phyloP scores from a whole-genome alignment of 2,329 filamentous ascomycete species.

The Hirsutella thompsonii region DNA sequence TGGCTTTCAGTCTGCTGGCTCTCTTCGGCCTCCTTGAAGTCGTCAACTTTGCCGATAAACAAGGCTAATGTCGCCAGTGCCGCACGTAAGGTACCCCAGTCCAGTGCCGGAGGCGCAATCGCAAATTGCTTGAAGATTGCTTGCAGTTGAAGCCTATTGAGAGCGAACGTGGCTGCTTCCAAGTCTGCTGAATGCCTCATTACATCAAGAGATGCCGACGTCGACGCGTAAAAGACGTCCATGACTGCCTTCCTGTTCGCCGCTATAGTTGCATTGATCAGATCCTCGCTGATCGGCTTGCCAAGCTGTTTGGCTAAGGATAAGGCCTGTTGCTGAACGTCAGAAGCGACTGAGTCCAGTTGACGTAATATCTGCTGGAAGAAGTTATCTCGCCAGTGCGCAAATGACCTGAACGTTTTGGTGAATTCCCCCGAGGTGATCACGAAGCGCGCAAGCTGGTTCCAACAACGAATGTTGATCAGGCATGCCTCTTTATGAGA shows the following conservation, averaged over 20 bases:
- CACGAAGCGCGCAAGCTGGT: conserved; percentile 46
- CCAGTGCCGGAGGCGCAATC: conserved; percentile 25
- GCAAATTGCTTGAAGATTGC: conserved; percentile 37
- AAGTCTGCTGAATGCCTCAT: conserved; percentile 32
- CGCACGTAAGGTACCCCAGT: conserved; percentile 33
- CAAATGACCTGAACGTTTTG: conserved; percentile 32
- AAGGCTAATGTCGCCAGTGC: conserved; percentile 33
- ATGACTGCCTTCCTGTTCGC: conserved; percentile 39
- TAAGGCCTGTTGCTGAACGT: conserved; percentile 42
- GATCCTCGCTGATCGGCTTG: conserved; percentile 26
- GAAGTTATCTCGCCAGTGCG: conserved; percentile 39
- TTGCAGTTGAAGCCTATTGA: conserved; percentile 37
- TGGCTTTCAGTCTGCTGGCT: conserved; percentile 24
- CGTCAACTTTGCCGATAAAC: conserved; percentile 32
- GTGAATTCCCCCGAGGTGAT: conserved; percentile 32
- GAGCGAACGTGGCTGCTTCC: conserved; percentile 31
- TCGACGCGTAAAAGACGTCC: conserved; percentile 37
- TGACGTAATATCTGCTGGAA: conserved; percentile 45
- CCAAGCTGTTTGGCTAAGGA: conserved; percentile 33
- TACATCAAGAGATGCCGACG: conserved; percentile 36
- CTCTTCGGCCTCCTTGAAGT: conserved; percentile 23
- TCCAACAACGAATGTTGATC: conserved; percentile 52
- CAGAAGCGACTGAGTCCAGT: conserved; percentile 40
- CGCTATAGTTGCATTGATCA: conserved; percentile 35
- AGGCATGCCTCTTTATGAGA: conserved; percentile 56